These are phyloP conservation scores for Candida suzukii DNA, from an alignment of 805 yeast species.

Conservation along the genomic window DNA sequence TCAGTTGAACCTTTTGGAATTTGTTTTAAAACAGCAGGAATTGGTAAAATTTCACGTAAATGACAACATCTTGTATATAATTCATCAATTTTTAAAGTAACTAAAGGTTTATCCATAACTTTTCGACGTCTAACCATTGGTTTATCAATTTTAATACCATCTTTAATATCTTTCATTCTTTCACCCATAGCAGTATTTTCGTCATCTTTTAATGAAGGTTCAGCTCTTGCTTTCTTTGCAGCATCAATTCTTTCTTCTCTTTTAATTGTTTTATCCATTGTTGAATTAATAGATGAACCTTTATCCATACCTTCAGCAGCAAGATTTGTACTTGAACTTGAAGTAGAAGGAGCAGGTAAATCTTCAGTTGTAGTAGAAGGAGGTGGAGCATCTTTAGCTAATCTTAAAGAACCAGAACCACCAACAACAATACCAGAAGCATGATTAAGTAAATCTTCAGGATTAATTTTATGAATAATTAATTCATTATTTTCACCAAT, in stretches of 20 bases:
- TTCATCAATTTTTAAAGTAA: constrained; percentile 47
- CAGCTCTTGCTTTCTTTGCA: constrained; percentile 23
- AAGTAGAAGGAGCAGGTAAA: constrained; percentile 10
- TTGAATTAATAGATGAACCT: constrained; percentile 1
- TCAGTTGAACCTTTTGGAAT: constrained; percentile 70
- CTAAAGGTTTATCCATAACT: constrained; percentile 29
- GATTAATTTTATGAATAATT: constrained; percentile 25
- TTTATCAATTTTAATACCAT: constrained; percentile 53
- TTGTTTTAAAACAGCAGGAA: constrained; percentile 81
- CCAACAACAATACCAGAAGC: constrained; percentile 76
- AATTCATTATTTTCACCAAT: constrained; percentile 26
- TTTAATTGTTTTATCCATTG: constrained; percentile 21
- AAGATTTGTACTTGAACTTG: background rate
- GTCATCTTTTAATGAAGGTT: background rate
- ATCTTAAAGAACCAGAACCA: constrained; percentile 60
- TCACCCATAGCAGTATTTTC: constrained; percentile 9
- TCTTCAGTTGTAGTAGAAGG: constrained; percentile 11
- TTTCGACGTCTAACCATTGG: constrained; percentile 42
- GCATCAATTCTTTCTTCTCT: constrained; percentile 22
- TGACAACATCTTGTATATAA: constrained; percentile 92
- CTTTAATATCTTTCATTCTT: constrained; percentile 12
- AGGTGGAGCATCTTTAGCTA: constrained; percentile 17
- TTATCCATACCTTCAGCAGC: background rate
- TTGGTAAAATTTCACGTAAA: constrained; percentile 83
- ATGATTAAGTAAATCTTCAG: constrained; percentile 25